Percentiles rank a stretch among this genome's conserved stretches.
phyloP scores from a whole-genome alignment of 108 stramenopile genomes.

The Nitzschia sp. region DNA sequence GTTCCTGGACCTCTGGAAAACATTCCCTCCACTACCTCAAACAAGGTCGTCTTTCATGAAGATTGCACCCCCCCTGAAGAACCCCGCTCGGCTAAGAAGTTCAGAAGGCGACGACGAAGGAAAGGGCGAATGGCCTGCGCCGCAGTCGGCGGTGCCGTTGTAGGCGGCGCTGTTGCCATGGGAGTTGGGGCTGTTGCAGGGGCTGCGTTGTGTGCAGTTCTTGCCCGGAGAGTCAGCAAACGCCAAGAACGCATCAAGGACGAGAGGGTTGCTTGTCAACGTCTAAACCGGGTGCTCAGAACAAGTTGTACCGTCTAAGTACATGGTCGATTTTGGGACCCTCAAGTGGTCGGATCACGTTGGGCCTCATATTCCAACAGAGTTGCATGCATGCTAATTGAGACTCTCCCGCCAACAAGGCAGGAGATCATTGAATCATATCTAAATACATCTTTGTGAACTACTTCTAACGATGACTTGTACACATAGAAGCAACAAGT shows the following conservation, averaged over 20 bases:
- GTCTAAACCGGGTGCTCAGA: background rate
- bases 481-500: no score
- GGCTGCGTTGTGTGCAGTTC: slow-evolving; percentile 3
- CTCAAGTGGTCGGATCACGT: no score
- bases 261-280: slow-evolving; percentile 11
- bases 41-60: no score
- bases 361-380: no score
- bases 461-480: no score
- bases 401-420: no score
- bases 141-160: slow-evolving; percentile 12
- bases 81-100: slow-evolving; percentile 14
- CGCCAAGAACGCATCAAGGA: slow-evolving; percentile 13
- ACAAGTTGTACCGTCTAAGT: no score
- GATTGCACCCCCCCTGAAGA: slow-evolving; percentile 1
- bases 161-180: slow-evolving; percentile 7
- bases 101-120: slow-evolving; percentile 13
- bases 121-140: slow-evolving; percentile 14
- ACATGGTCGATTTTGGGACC: no score
- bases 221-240: slow-evolving; percentile 19
- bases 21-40: no score
- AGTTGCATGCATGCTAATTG: no score
- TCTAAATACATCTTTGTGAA: no score
- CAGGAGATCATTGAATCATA: no score
- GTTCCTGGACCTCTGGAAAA: background rate
- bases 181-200: slow-evolving; percentile 23